Evolutionary conservation across 768 basidiomycete species (phyloP), one percentile per base, ranked within the genome.

Genomic region (Daedalea quercina): DNA sequence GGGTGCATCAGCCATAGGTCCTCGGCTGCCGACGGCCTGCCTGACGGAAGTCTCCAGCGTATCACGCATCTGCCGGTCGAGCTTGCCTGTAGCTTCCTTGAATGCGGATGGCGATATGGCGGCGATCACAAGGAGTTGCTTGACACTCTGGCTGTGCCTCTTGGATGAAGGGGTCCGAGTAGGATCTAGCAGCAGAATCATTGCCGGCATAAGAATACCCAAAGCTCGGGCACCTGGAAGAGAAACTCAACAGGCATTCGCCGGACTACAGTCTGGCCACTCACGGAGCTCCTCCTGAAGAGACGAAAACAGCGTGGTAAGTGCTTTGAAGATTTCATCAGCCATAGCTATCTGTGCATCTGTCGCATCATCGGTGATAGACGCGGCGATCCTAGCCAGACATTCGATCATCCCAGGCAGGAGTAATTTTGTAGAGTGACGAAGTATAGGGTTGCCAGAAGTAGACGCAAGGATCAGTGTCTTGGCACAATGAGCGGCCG

Each of bases 401-500:
- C 84, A 90, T 56, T 83, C 84, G n/a, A 97, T 81, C 54, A 95
- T 69, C 1, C 83, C 85, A 0, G 94, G 91, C 3, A 97, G 66
- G 15, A 97, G 72, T 41, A 87, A 73, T 45, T 80, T 76, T 7
- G 80, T 75, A 58, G 87, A 90, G 53, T 86, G 82, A 15, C 82
- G 80, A 20, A 98, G 77, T 11, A 85, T 68, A 1, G 78, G 69
- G 49, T 80, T 84, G 3, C 83, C 85, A 2, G 82, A 71, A 1
- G 77, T 71, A 0, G 91, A 86, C 2, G 94, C 84, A 4, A 80
- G 66, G 33, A 91, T 76, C 40, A 97, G 70, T 0, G 94, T 94
- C 63, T 88, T 90, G 1, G 88, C 82, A 61, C 95, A 97, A 60
- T 98, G 92, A 1, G 87, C 81, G 1, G 94, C 93, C 2, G 89